Percentiles rank a stretch among this genome's conserved stretches.
phyloP scores from a whole-genome alignment of 2,329 filamentous ascomycete genomes.

The Furcasterigmium sp. region DNA sequence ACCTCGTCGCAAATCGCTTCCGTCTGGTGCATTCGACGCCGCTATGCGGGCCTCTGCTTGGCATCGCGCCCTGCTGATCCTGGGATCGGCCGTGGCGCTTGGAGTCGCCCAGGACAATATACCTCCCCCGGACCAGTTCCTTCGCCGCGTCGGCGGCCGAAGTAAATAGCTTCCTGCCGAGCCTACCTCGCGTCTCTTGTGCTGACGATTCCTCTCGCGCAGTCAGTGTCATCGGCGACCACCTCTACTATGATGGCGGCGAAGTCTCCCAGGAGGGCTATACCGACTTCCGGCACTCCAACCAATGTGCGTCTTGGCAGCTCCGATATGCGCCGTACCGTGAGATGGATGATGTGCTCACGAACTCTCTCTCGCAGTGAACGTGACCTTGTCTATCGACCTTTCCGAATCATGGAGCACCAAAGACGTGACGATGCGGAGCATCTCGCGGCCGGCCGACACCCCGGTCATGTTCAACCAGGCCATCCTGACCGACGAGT shows the following conservation, averaged over 20 bases:
- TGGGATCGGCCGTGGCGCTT: background rate
- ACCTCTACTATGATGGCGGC: constrained; percentile 32
- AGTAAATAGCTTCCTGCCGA: too few relatives aligned
- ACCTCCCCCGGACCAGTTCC: background rate
- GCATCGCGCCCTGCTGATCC: background rate
- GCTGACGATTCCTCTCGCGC: background rate
- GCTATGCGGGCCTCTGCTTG: too few relatives aligned
- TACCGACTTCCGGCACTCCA: background rate
- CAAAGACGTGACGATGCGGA: constrained; percentile 2
- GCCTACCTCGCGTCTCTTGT: background rate
- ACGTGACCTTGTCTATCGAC: constrained; percentile 10
- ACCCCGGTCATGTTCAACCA: constrained; percentile 2
- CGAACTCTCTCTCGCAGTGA: constrained; percentile 2
- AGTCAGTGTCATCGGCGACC: constrained; percentile 23
- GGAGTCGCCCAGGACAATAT: background rate
- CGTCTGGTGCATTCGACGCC: too few relatives aligned
- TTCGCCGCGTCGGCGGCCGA: background rate
- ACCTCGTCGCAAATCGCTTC: too few relatives aligned
- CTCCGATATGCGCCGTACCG: background rate
- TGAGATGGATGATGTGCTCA: too few relatives aligned
- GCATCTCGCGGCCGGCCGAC: constrained; percentile 1
- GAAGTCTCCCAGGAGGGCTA: constrained; percentile 17
- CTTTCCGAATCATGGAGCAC: constrained; percentile 8
- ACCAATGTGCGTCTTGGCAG: constrained; percentile 2
- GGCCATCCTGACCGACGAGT: constrained; percentile 4